phyloP scores from a whole-genome alignment of 331 rosid species.

The Rosa hybrid region DNA sequence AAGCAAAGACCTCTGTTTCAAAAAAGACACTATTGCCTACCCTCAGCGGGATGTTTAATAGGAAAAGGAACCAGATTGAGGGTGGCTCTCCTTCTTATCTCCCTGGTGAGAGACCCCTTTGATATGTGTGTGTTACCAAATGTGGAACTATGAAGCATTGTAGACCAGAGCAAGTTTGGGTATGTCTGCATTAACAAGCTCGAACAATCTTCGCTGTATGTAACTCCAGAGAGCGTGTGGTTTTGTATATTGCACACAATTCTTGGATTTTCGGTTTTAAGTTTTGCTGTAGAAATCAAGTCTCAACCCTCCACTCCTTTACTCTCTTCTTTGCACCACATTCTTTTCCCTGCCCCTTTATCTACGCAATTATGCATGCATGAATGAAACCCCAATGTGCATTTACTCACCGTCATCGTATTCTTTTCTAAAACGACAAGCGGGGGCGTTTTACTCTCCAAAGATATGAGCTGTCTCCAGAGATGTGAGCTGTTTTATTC shows the following conservation, averaged over 20 bases:
- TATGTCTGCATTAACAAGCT: slow-evolving; percentile 13
- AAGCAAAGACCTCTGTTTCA: slow-evolving; percentile 55
- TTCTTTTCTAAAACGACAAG: too few relatives aligned
- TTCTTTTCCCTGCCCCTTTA: background rate
- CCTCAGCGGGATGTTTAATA: slow-evolving; percentile 53
- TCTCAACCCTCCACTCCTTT: background rate
- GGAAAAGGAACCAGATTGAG: slow-evolving; percentile 80
- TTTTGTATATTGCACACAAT: slow-evolving; percentile 41
- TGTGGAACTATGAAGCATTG: slow-evolving; percentile 41
- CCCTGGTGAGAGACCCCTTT: slow-evolving; percentile 75
- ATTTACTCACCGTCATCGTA: too few relatives aligned
- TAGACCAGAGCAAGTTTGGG: slow-evolving; percentile 40
- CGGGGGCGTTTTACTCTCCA: too few relatives aligned
- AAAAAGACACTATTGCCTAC: slow-evolving; percentile 76
- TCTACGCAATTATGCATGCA: background rate
- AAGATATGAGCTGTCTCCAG: too few relatives aligned
- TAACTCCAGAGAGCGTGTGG: slow-evolving; percentile 24
- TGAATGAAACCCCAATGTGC: background rate
- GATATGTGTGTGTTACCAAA: slow-evolving; percentile 33
- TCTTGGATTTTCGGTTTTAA: slow-evolving; percentile 28
- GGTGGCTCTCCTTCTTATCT: slow-evolving; percentile 82
- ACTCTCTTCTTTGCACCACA: background rate
- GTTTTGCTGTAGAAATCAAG: slow-evolving; percentile 20
- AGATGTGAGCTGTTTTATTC: too few relatives aligned
- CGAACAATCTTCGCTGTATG: slow-evolving; percentile 23